phyloP scores from a whole-genome alignment of 2,329 filamentous ascomycete species.

The Penicillium vulpinum region DNA sequence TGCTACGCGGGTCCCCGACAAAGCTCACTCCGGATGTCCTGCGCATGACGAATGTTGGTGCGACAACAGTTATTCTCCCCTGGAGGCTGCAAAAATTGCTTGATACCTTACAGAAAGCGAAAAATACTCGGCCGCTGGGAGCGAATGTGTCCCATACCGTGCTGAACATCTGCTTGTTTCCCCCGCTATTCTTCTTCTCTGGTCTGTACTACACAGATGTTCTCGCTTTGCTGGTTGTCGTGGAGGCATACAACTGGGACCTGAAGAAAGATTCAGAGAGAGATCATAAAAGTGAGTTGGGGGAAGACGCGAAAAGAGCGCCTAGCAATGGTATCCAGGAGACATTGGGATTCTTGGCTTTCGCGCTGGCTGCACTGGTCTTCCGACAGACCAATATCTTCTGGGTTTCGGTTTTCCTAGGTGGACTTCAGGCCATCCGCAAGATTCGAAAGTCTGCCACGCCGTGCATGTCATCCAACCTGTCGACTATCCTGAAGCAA shows the following conservation, averaged over 20 bases:
- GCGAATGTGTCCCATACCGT: slow-evolving; percentile 50
- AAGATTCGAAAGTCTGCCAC: slow-evolving; percentile 33
- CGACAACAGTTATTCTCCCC: slow-evolving; percentile 41
- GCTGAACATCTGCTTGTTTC: slow-evolving; percentile 80
- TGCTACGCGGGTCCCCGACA: slow-evolving; percentile 31
- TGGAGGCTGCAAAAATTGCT: slow-evolving; percentile 56
- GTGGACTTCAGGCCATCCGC: slow-evolving; percentile 46
- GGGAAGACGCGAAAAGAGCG: neutral
- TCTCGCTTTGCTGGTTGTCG: slow-evolving; percentile 72
- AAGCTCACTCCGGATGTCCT: slow-evolving; percentile 37
- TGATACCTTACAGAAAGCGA: slow-evolving; percentile 46
- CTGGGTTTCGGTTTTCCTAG: slow-evolving; percentile 67
- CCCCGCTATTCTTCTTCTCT: slow-evolving; percentile 93
- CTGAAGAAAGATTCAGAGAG: slow-evolving; percentile 34
- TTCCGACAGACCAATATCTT: slow-evolving; percentile 97
- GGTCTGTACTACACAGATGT: slow-evolving; percentile 95
- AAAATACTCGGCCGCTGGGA: slow-evolving; percentile 30
- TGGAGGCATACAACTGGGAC: slow-evolving; percentile 64
- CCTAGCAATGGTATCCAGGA: slow-evolving; percentile 22
- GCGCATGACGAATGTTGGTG: slow-evolving; percentile 41
- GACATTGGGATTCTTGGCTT: slow-evolving; percentile 46
- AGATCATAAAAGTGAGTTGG: slow-evolving; percentile 24
- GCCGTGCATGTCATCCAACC: slow-evolving; percentile 27
- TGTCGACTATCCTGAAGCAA: slow-evolving; percentile 32
- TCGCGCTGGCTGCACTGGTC: slow-evolving; percentile 66